Evolutionary conservation across 1,284 basidiomycete genomes (phyloP).

Genomic region (Omphalotus olearius): DNA sequence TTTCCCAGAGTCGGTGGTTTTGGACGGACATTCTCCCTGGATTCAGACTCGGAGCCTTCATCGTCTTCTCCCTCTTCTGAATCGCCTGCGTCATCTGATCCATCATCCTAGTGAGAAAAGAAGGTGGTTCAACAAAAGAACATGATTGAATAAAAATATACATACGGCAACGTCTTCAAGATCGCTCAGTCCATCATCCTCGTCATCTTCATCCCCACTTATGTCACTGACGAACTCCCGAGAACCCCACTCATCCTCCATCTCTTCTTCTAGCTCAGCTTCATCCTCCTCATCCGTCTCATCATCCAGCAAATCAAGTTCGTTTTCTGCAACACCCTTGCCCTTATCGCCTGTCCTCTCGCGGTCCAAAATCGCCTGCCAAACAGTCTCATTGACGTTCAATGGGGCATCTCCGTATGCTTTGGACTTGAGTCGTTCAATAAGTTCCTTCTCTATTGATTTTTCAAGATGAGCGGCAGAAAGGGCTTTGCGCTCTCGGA

Average conservation of each 20-base stretch:
- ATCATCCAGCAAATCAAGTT: conserved; percentile 43
- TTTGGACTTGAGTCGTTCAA: conserved; percentile 93
- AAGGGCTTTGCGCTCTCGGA: conserved; percentile 93
- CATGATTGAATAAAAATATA: conserved; percentile 12
- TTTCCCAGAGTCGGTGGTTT: conserved; percentile 54
- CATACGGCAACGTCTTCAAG: conserved; percentile 64
- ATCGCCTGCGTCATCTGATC: conserved; percentile 27
- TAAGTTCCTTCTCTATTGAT: conserved; percentile 93
- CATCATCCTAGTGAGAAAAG: conserved; percentile 15
- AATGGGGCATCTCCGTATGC: conserved; percentile 97
- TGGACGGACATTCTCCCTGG: conserved; percentile 27
- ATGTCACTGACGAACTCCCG: conserved; percentile 87
- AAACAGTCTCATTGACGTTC: conserved; percentile 98
- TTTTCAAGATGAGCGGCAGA: conserved; percentile 92
- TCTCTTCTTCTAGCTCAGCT: conserved; percentile 59
- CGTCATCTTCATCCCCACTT: conserved; percentile 54
- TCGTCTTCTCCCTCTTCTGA: conserved; percentile 35
- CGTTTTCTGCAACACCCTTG: conserved; percentile 39
- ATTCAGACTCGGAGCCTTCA: conserved; percentile 26
- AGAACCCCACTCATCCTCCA: conserved; percentile 60
- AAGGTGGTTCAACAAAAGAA: conserved; percentile 23
- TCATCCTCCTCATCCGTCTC: conserved; percentile 48
- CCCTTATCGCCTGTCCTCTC: conserved; percentile 56
- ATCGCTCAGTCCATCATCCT: conserved; percentile 56
- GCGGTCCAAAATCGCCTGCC: conserved; percentile 85